Percentiles rank a stretch among this genome's conserved stretches.
Conservation (phyloP, 495 filamentous ascomycete species). For the Stereocaulon alpinum region DNA sequence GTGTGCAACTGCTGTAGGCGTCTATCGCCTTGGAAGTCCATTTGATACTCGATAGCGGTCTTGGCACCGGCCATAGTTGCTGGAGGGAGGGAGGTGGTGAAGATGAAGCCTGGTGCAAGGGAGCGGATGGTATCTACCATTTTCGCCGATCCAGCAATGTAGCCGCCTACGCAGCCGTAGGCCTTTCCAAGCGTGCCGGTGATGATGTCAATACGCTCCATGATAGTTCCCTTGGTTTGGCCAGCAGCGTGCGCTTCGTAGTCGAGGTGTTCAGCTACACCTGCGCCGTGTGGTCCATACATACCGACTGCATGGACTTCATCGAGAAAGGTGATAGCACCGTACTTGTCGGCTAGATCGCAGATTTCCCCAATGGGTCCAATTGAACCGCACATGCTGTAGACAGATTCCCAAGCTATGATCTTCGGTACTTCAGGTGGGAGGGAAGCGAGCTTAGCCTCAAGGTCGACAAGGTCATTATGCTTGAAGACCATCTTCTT, state of each 20-base stretch:
- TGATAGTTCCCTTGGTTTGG: constrained; percentile 66
- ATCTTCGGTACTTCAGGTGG: constrained; percentile 84
- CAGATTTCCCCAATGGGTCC: constrained; percentile 93
- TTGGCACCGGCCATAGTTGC: constrained; percentile 94
- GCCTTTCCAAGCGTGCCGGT: constrained; percentile 96
- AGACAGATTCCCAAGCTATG: constrained; percentile 96
- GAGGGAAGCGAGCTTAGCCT: constrained; percentile 79
- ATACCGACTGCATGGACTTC: constrained; percentile 98
- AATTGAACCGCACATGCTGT: constrained; percentile 97
- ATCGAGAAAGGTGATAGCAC: constrained; percentile 92
- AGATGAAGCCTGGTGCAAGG: constrained; percentile 94
- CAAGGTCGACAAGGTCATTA: constrained; percentile 84
- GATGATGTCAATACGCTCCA: constrained; percentile 95
- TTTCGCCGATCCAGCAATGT: constrained; percentile 82
- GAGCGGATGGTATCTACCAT: constrained; percentile 95
- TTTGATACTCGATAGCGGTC: constrained; percentile 87
- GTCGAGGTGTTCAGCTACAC: constrained; percentile 94
- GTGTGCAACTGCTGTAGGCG: constrained; percentile 92
- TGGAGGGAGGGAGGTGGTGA: constrained; percentile 91
- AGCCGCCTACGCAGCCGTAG: constrained; percentile 94
- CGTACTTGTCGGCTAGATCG: constrained; percentile 93
- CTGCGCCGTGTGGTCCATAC: constrained; percentile 94
- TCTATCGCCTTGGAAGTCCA: constrained; percentile 67
- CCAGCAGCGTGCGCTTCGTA: constrained; percentile 56
- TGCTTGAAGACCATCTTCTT: constrained; percentile 98